These are phyloP conservation scores for Geranomyces variabilis DNA, from an alignment of 192 early-diverging fungal species.

Conservation along the genomic window DNA sequence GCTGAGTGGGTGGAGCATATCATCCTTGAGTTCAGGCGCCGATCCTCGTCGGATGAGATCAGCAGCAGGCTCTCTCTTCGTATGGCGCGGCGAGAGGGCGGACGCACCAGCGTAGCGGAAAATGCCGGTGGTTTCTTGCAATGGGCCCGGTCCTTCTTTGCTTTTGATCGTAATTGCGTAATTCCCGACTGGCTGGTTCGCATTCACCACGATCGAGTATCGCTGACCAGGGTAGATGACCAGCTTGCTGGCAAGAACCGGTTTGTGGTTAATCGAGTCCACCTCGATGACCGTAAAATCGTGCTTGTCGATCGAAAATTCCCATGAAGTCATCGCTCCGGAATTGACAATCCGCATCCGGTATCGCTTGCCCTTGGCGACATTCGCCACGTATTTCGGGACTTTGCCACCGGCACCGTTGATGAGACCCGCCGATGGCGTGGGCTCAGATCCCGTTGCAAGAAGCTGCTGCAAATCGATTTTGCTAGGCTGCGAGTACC, in stretches of 20 bases:
- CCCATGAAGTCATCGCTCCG: constrained; percentile 73
- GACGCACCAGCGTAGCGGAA: constrained; percentile 4
- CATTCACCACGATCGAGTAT: constrained; percentile 76
- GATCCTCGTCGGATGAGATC: neutral
- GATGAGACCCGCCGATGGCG: neutral
- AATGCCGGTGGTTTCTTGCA: neutral
- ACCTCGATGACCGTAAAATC: constrained; percentile 78
- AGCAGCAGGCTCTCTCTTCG: neutral
- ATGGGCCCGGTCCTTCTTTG: neutral
- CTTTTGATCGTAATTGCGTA: neutral
- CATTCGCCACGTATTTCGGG: neutral
- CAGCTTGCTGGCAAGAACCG: constrained; percentile 58
- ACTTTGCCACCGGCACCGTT: neutral
- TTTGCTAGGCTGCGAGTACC: constrained; percentile 4
- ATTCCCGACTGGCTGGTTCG: constrained; percentile 39
- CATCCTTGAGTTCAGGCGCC: constrained; percentile 2
- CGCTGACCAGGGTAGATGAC: constrained; percentile 76
- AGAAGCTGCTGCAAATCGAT: neutral
- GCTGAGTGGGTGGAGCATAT: constrained; percentile 5
- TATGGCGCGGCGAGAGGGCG: neutral
- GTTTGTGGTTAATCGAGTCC: constrained; percentile 69
- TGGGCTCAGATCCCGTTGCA: constrained; percentile 10
- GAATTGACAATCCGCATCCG: constrained; percentile 82
- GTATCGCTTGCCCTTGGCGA: constrained; percentile 45
- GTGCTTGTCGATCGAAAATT: constrained; percentile 80